Evolutionary conservation across 2,329 filamentous ascomycete genomes (phyloP).

Genomic region (Trichoderma breve): DNA sequence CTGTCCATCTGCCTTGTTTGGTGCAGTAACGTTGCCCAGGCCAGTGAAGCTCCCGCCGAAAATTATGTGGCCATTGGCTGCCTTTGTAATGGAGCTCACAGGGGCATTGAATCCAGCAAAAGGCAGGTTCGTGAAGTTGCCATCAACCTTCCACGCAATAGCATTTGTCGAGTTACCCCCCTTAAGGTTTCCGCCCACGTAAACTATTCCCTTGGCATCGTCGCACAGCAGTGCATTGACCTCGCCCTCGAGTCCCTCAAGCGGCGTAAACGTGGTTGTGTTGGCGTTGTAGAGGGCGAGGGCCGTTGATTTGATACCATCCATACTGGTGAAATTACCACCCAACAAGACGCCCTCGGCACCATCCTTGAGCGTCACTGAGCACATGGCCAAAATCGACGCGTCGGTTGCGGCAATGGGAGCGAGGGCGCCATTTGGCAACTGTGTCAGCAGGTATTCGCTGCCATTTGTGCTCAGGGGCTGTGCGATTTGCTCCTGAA

Average conservation of each 20-base stretch:
- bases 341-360: conserved; percentile 77
- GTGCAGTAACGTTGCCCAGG: conserved; percentile 73
- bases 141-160: conserved; percentile 69
- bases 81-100: conserved; percentile 79
- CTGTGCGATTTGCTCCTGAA: conserved; percentile 71
- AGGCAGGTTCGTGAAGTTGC: conserved; percentile 75
- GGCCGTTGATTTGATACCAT: conserved; percentile 69
- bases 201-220: conserved; percentile 71
- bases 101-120: conserved; percentile 95
- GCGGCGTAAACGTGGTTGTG: conserved; percentile 65
- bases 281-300: conserved; percentile 79
- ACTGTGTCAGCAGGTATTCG: conserved; percentile 73
- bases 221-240: conserved; percentile 86
- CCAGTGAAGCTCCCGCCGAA: conserved; percentile 91
- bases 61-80: conserved; percentile 77
- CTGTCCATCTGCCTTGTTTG: conserved; percentile 68
- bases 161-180: conserved; percentile 84
- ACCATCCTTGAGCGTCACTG: conserved; percentile 66
- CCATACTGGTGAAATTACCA: conserved; percentile 93
- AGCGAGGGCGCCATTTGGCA: conserved; percentile 82
- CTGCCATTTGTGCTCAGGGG: conserved; percentile 70
- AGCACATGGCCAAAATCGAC: conserved; percentile 84
- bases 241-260: conserved; percentile 77
- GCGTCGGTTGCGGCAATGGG: conserved; percentile 75
- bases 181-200: conserved; percentile 84